These are phyloP conservation scores for Collybiopsis luxurians DNA, from an alignment of 768 basidiomycete genomes.

Conservation along the genomic window DNA sequence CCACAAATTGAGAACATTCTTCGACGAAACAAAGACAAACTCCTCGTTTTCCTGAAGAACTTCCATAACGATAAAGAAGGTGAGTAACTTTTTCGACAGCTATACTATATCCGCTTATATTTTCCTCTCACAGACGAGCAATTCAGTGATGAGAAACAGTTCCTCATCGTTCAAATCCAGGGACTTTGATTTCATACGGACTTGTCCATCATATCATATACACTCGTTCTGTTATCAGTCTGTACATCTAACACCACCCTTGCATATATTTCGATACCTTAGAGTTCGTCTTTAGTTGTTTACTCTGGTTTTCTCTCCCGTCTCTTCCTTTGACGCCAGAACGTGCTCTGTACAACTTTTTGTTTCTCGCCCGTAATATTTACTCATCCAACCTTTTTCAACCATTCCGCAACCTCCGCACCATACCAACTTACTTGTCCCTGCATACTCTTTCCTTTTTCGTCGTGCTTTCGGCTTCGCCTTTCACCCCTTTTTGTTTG, in stretches of 20 bases:
- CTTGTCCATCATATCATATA: not conserved
- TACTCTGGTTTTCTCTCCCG: no score
- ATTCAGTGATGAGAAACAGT: constrained; percentile 97
- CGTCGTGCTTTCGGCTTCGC: not conserved
- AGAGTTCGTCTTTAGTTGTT: not conserved
- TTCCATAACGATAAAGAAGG: constrained; percentile 99
- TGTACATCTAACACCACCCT: not conserved
- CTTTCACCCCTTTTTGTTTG: not conserved
- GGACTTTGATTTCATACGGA: constrained; percentile 45
- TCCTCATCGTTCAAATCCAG: constrained; percentile 91
- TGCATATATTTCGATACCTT: constrained; percentile 2
- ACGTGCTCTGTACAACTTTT: no score
- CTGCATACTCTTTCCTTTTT: not conserved
- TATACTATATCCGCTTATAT: not conserved
- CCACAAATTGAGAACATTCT: constrained; percentile 91
- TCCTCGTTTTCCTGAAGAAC: constrained; percentile 81
- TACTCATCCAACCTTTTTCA: no score
- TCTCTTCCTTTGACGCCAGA: no score
- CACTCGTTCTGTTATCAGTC: not conserved
- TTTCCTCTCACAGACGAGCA: constrained; percentile 72
- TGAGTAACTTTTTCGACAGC: constrained; percentile 26
- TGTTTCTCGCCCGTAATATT: no score
- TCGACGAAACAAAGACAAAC: constrained; percentile 90
- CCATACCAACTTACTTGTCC: not conserved
- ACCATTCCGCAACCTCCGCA: not conserved